Base-by-base conservation (phyloP, 495 filamentous ascomycete species). In the Tuber calosporum region DNA sequence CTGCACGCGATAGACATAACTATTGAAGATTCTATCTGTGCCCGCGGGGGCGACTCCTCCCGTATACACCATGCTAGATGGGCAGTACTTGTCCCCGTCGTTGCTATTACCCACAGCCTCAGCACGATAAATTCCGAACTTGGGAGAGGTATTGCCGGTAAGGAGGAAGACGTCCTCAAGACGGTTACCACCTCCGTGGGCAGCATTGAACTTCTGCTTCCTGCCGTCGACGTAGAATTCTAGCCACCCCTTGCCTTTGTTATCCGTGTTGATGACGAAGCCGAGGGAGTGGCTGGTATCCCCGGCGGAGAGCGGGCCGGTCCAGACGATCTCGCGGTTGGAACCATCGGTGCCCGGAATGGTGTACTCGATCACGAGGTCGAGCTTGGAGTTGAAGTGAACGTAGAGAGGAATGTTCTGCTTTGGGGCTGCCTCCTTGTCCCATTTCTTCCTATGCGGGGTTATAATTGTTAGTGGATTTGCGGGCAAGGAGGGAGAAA, bases 341-440 rank as follows among this genome's bases (percentile, higher is more conserved):
- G 72, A 69, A 22, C 77, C 67, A 1, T 70, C 72, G 22, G 53
- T 67, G 19, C 80, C 78, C 2, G 82, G 82, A 30, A 78, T 74
- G 15, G 72, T 82, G 67, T 83, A 83, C 20, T 75, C 73, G 37
- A 83, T 70, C 1, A 70, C 73, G 20, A 83, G 73, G 42, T 77
- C 73, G n/a, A 72, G 43, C 2, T 40, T 30, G 19, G 69, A 42
- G 34, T 70, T 74, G 78, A 82, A 83, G 26, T 68, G 40, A 45
- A 82, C 70, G 69, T 80, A 79, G 45, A 82, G 77, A 0, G 82
- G 82, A 26, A 83, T 80, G 62, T 83, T 81, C 73, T 83, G 82
- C 11, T 78, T 45, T 1, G 80, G 74, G 8, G 45, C 53, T 20
- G 40, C 71, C 7, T 15, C 39, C 30, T 81, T 76, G 38, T 81